Evolutionary conservation across 164 flowering plant genomes (phyloP), one percentile per base, ranked within the genome.

Genomic region (Tetrastigma voinierianum): DNA sequence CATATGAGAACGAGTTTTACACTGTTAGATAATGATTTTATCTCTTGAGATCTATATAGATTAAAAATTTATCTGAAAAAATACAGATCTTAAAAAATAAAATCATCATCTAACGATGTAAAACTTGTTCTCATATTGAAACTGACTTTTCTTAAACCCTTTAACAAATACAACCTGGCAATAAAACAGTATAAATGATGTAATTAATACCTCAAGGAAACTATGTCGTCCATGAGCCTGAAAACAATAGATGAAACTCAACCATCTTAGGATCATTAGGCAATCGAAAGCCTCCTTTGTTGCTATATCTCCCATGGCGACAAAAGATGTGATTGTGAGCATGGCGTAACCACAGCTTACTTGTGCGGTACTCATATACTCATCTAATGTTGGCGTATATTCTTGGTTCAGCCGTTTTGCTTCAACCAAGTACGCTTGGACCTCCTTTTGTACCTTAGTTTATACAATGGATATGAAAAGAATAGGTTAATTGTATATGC

Each of bases 201-300:
- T 25, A 25, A 12, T 56, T 3, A 3, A 25, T 67, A 72, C 76
- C 71, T 68, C 47, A 51, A 60, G 43, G 59, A 40, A n/a, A 19
- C 68, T 1, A 72, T 62, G 60, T 72, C 76, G 16, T 72, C 59
- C 57, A 51, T 57, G 51, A 73, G 25, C 49, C 76, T n/a, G 40
- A 20, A 1, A 18, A 73, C 32, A 5, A 18, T 20, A 0, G 24
- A 6, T 4, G 59, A 20, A 55, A 68, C 63, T 40, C 32, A 4
- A 68, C 9, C 2, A 57, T 63, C 20, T 15, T 15, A 4, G 74
- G 70, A 6, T 66, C 12, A 11, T 13, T 49, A 51, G 57, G 74
- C 77, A 74, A 19, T 70, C 68, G 58, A 64, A 66, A 5, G 47
- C 64, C 14, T 70, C 70, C 23, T 43, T 51, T 1, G 58, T 56